These are phyloP conservation scores for Avena sativa DNA, from an alignment of 176 grass and related monocot genomes.

Conservation along the genomic window DNA sequence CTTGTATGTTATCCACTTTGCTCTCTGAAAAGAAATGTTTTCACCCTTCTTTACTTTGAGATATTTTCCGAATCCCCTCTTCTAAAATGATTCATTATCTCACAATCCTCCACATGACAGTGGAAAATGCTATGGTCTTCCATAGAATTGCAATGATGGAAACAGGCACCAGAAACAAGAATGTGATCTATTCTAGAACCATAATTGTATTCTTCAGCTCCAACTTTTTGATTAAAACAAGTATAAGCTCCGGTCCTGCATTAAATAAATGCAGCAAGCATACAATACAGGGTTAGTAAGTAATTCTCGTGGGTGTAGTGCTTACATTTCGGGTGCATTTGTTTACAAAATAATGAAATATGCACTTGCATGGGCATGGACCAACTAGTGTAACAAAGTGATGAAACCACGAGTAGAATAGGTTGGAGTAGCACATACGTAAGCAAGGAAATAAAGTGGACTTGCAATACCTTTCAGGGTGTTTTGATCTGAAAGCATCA, in stretches of 20 bases:
- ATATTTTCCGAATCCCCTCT: constrained; percentile 69
- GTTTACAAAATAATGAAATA: constrained; percentile 14
- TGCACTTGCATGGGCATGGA: constrained; percentile 19
- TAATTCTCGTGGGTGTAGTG: neutral
- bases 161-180: constrained; percentile 76
- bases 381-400: constrained; percentile 27
- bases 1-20: neutral
- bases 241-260: constrained; percentile 80
- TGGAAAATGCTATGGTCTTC: constrained; percentile 70
- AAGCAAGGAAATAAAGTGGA: constrained; percentile 8
- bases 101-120: constrained; percentile 90
- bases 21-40: constrained; percentile 25
- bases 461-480: constrained; percentile 73
- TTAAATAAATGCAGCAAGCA: constrained; percentile 24
- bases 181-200: constrained; percentile 94
- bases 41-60: constrained; percentile 69
- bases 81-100: constrained; percentile 87
- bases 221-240: constrained; percentile 82
- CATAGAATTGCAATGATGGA: constrained; percentile 61
- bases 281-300: neutral
- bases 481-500: constrained; percentile 89
- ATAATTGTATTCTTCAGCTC: constrained; percentile 97
- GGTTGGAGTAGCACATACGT: neutral
- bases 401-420: neutral
- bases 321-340: neutral